Evolutionary conservation across 148 eudicot species (phyloP).

Genomic region (Euryodendron excelsum): DNA sequence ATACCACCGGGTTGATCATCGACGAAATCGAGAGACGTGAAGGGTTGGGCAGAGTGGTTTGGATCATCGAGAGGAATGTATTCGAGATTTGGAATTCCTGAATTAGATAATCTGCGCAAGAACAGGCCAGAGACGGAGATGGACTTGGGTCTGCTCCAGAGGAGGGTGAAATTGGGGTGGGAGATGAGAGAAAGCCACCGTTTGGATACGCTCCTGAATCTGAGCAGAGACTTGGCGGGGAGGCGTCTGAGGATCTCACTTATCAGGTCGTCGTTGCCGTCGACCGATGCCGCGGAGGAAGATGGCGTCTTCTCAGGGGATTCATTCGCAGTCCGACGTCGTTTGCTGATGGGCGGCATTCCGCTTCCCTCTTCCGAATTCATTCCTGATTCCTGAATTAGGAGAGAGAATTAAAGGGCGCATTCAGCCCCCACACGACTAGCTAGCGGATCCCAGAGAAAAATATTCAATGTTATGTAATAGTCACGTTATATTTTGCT

Average conservation of each 20-base stretch:
- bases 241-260: not conserved
- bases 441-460: too few species aligned
- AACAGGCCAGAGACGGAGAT: not conserved
- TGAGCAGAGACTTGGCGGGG: not conserved
- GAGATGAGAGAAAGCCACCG: not conserved
- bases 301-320: not conserved
- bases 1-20: not conserved
- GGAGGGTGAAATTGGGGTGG: not conserved
- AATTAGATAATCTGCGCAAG: not conserved
- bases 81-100: not conserved
- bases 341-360: not conserved
- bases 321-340: not conserved
- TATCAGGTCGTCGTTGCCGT: not conserved
- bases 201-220: not conserved
- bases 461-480: too few species aligned
- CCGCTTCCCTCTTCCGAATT: too few species aligned
- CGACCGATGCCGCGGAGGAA: not conserved
- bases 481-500: too few species aligned
- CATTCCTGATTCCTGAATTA: too few species aligned
- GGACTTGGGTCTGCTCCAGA: not conserved
- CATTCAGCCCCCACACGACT: too few species aligned
- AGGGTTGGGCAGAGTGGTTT: not conserved
- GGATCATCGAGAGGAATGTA: not conserved
- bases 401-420: too few species aligned
- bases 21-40: constrained; percentile 8